Percentiles rank a stretch among this genome's conserved stretches.
Evolutionary conservation across 352 stramenopile species (phyloP).

Genomic region (Globisporangium cystogenes): DNA sequence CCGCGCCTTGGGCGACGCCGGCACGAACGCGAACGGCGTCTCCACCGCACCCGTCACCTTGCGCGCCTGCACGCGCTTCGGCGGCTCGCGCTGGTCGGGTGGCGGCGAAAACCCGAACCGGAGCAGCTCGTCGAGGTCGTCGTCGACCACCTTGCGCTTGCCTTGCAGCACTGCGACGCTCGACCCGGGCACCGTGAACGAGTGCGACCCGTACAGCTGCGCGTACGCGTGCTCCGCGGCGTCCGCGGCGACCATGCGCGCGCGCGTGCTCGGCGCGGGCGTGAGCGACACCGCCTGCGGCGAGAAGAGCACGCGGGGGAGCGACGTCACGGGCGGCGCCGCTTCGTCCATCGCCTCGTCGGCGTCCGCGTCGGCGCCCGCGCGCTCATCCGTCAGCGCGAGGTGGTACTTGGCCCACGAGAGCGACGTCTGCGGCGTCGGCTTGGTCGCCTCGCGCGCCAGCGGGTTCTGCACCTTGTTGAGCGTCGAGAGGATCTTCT

Average conservation of each 20-base stretch:
- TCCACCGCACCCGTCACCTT: conserved; percentile 20
- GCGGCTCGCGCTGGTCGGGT: conserved; percentile 47
- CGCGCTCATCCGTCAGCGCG: conserved; percentile 31
- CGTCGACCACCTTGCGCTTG: conserved; percentile 9
- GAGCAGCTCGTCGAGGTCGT: conserved; percentile 47
- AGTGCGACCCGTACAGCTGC: conserved; percentile 27
- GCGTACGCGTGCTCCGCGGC: background rate
- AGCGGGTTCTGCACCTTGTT: conserved; percentile 81
- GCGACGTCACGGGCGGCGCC: conserved; percentile 44
- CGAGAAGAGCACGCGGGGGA: conserved; percentile 39
- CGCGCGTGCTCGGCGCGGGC: conserved; percentile 11
- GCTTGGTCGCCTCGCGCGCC: conserved; percentile 65
- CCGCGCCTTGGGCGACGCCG: conserved; percentile 50
- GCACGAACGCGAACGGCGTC: conserved; percentile 59
- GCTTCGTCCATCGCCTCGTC: conserved; percentile 25
- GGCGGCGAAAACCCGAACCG: conserved; percentile 65
- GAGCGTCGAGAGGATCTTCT: conserved; percentile 76
- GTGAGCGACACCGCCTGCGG: conserved; percentile 34
- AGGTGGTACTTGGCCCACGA: conserved; percentile 87
- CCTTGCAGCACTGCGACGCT: conserved; percentile 10
- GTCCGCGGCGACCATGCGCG: conserved; percentile 1
- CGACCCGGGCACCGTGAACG: conserved; percentile 44
- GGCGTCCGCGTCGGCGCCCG: conserved; percentile 6
- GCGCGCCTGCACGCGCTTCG: conserved; percentile 24
- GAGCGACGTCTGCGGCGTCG: conserved; percentile 67